Conservation (phyloP, 179 eudicot genomes). For the Silene noctiflora region DNA sequence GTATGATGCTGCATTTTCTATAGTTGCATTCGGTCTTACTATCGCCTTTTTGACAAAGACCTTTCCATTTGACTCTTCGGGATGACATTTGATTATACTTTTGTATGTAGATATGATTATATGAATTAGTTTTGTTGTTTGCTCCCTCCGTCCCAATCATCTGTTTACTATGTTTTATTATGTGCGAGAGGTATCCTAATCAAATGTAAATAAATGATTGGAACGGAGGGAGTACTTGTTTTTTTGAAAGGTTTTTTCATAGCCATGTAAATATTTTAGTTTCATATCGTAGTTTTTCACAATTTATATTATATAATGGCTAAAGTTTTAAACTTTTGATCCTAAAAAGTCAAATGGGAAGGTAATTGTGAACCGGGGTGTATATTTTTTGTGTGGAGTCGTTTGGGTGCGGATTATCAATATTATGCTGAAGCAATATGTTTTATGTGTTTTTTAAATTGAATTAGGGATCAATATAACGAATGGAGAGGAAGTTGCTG, state of each 20-base stretch:
- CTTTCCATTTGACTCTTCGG: too few species aligned
- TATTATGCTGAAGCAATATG: background rate
- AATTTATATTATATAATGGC: background rate
- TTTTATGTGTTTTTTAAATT: conserved; percentile 18
- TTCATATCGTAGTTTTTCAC: conserved; percentile 2
- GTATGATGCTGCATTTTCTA: conserved; percentile 19
- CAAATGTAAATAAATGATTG: too few species aligned
- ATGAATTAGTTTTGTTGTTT: too few species aligned
- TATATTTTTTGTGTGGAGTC: background rate
- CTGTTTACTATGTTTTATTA: too few species aligned
- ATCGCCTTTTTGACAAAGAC: too few species aligned
- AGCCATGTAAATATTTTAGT: background rate
- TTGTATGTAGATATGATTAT: background rate
- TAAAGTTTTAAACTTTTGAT: background rate
- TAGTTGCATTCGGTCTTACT: background rate
- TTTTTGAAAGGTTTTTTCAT: background rate
- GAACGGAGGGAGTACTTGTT: background rate
- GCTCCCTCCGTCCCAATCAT: too few species aligned
- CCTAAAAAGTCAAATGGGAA: background rate
- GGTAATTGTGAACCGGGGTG: background rate
- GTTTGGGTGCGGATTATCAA: conserved; percentile 15
- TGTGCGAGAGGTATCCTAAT: too few species aligned
- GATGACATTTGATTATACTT: background rate
- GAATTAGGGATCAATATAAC: conserved; percentile 39
- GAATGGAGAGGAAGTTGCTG: conserved; percentile 52